phyloP scores from a whole-genome alignment of 768 basidiomycete species.

The Tricholoma furcatifolium region DNA sequence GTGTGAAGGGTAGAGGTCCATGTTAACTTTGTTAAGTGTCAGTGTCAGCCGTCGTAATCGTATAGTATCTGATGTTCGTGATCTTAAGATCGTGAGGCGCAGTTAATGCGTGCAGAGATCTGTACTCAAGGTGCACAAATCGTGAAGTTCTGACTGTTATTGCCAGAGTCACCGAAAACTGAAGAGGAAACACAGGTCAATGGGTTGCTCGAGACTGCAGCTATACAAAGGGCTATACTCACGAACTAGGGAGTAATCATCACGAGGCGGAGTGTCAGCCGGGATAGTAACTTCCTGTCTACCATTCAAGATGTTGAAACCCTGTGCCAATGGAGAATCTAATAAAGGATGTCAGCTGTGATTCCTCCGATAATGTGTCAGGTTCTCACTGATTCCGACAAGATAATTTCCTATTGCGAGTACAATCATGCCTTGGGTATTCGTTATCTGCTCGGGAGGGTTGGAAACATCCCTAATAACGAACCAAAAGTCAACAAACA shows the following conservation, averaged over 20 bases:
- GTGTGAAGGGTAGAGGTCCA: conserved; percentile 12
- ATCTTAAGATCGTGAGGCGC: conserved; percentile 5
- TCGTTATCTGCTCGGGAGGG: conserved; percentile 47
- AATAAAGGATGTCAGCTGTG: conserved; percentile 9
- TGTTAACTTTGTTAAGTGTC: conserved; percentile 9
- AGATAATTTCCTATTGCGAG: conserved; percentile 33
- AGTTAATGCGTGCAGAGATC: not conserved
- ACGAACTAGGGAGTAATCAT: conserved; percentile 39
- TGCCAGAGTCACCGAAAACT: conserved; percentile 35
- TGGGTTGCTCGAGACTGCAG: not conserved
- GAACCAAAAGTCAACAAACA: not conserved
- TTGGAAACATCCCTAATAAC: conserved; percentile 36
- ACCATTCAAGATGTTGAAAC: conserved; percentile 38
- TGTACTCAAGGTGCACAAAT: conserved; percentile 32
- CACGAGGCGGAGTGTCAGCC: conserved; percentile 24
- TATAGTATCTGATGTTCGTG: conserved; percentile 5
- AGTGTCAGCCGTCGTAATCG: conserved; percentile 12
- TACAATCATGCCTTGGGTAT: conserved; percentile 38
- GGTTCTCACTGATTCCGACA: conserved; percentile 29
- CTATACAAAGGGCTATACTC: conserved; percentile 21
- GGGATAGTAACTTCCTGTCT: conserved; percentile 33
- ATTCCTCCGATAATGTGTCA: not conserved
- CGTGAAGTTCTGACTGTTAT: conserved; percentile 40
- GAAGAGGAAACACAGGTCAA: not conserved
- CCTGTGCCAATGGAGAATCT: conserved; percentile 29